These are phyloP conservation scores for Penicillium sp. DNA, from an alignment of 2,329 filamentous ascomycete species.

Conservation along the genomic window DNA sequence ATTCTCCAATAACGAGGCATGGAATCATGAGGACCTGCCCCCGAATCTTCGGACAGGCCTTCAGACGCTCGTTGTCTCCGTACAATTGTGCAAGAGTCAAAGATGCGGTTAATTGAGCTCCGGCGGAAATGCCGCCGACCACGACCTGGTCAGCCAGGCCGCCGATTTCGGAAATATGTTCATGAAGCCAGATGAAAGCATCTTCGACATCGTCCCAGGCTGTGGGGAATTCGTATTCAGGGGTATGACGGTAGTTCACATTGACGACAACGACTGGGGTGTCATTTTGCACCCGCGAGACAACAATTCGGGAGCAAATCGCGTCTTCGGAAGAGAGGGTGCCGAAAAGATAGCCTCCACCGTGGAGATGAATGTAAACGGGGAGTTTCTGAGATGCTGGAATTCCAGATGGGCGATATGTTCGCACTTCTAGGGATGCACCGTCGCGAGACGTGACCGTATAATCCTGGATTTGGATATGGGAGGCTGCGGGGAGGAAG, in stretches of 20 bases:
- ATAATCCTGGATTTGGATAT: conserved; percentile 47
- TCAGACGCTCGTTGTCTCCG: conserved; percentile 27
- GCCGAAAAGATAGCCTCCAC: conserved; percentile 64
- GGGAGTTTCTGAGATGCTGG: conserved; percentile 48
- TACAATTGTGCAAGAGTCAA: conserved; percentile 50
- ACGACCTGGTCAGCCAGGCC: conserved; percentile 51
- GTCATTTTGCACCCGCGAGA: conserved; percentile 33
- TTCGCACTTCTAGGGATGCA: conserved; percentile 52
- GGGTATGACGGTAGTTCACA: conserved; percentile 66
- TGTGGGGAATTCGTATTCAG: conserved; percentile 59
- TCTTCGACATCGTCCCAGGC: conserved; percentile 61
- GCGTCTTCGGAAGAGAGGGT: conserved; percentile 61
- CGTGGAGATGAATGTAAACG: conserved; percentile 60
- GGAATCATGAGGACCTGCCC: conserved; percentile 62
- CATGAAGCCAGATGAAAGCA: conserved; percentile 61
- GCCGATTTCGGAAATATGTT: conserved; percentile 47
- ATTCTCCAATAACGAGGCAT: conserved; percentile 46
- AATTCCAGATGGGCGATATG: conserved; percentile 51
- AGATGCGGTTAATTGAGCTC: conserved; percentile 53
- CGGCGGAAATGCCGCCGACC: conserved; percentile 58
- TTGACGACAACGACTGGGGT: conserved; percentile 56
- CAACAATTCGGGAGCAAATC: conserved; percentile 56
- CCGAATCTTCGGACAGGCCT: conserved; percentile 42
- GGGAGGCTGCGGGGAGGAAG: conserved; percentile 22
- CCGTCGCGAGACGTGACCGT: conserved; percentile 55